phyloP scores from a whole-genome alignment of 495 filamentous ascomycete species.

The Xylona heveae region DNA sequence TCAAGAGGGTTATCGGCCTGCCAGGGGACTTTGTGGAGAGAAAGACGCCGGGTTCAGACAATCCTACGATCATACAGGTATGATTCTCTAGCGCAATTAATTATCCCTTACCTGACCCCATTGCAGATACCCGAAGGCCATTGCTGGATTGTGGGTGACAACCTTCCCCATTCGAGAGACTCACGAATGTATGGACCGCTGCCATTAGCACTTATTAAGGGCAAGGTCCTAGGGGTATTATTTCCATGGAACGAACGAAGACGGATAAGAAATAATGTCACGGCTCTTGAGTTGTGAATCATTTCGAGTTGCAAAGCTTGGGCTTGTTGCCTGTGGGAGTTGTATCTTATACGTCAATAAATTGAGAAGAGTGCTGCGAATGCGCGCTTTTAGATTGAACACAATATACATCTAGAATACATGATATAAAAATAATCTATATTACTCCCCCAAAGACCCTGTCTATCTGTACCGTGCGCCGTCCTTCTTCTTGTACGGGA shows the following conservation, averaged over 20 bases:
- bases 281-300: too few relatives aligned
- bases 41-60: constrained; percentile 31
- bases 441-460: too few relatives aligned
- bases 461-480: constrained; percentile 13
- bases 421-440: too few relatives aligned
- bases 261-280: too few relatives aligned
- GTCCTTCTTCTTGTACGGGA: constrained; percentile 20
- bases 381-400: too few relatives aligned
- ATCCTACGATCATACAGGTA: constrained; percentile 58
- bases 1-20: constrained; percentile 74
- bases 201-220: constrained; percentile 62
- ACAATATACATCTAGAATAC: too few relatives aligned
- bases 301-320: too few relatives aligned
- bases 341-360: too few relatives aligned
- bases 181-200: constrained; percentile 71
- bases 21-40: constrained; percentile 74
- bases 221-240: too few relatives aligned
- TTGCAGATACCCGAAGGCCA: constrained; percentile 67
- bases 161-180: constrained; percentile 62
- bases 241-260: too few relatives aligned
- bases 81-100: constrained; percentile 6
- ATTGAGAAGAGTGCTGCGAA: too few relatives aligned
- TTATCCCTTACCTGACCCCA: not conserved
- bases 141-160: constrained; percentile 77
- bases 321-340: too few relatives aligned